phyloP scores from a whole-genome alignment of 2,329 filamentous ascomycete species.

The Whalleya microplaca region DNA sequence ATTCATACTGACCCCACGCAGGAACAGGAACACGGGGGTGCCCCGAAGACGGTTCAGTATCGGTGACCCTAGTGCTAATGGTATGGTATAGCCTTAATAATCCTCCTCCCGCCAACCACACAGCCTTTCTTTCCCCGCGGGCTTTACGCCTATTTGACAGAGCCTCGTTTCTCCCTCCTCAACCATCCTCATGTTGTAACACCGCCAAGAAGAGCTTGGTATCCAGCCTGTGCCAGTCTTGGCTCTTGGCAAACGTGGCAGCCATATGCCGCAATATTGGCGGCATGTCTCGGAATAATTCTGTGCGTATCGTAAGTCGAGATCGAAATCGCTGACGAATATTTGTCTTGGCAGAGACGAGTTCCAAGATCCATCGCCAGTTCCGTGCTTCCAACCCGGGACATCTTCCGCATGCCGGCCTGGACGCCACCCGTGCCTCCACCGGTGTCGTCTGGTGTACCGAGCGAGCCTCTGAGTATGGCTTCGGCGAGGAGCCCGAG shows the following conservation, averaged over 20 bases:
- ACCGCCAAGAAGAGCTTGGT: slow-evolving; percentile 30
- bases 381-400: slow-evolving; percentile 91
- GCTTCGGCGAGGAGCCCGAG: slow-evolving; percentile 80
- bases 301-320: no score
- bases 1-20: slow-evolving; percentile 17
- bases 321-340: slow-evolving; percentile 27
- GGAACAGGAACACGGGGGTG: slow-evolving; percentile 65
- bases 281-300: slow-evolving; percentile 20
- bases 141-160: not conserved
- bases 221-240: slow-evolving; percentile 29
- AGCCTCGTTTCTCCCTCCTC: not conserved
- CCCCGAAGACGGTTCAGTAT: slow-evolving; percentile 65
- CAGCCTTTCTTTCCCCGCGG: slow-evolving; percentile 8
- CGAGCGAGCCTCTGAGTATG: slow-evolving; percentile 85
- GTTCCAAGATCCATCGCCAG: slow-evolving; percentile 83
- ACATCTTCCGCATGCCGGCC: slow-evolving; percentile 86
- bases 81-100: slow-evolving; percentile 53
- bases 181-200: slow-evolving; percentile 18
- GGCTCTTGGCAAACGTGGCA: slow-evolving; percentile 33
- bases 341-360: slow-evolving; percentile 63
- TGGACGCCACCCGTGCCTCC: slow-evolving; percentile 84
- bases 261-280: slow-evolving; percentile 9
- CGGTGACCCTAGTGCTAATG: slow-evolving; percentile 59
- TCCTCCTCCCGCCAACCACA: slow-evolving; percentile 5
- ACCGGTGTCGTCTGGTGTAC: slow-evolving; percentile 95